Evolutionary conservation across 2,329 filamentous ascomycete genomes (phyloP).

Genomic region (Talaromyces albobiverticillius): DNA sequence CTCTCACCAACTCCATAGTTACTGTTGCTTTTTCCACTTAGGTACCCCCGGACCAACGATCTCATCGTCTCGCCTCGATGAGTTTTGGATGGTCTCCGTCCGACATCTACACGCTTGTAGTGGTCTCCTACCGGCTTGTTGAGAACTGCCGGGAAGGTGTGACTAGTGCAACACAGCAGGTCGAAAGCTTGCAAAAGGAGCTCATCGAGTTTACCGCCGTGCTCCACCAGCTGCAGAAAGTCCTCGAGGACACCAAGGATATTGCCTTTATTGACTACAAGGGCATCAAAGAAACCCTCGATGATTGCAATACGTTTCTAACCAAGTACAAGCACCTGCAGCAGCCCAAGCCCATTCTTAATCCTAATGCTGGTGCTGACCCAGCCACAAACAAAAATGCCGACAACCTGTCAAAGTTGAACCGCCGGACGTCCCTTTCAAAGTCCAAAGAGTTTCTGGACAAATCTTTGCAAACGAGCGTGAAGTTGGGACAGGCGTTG

Average conservation of each 20-base stretch:
- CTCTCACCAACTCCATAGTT: too few relatives aligned
- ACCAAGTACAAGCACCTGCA: conserved; percentile 12
- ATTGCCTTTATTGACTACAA: conserved; percentile 15
- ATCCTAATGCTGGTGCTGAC: neutral
- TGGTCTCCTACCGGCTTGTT: conserved; percentile 14
- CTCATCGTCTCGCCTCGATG: conserved; percentile 15
- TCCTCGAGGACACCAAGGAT: conserved; percentile 11
- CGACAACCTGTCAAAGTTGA: neutral
- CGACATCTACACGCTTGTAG: conserved; percentile 17
- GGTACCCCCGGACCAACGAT: too few relatives aligned
- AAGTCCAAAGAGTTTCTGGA: conserved; percentile 11
- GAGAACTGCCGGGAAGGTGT: conserved; percentile 16
- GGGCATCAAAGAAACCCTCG: conserved; percentile 15
- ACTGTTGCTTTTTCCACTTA: too few relatives aligned
- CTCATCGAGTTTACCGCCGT: conserved; percentile 14
- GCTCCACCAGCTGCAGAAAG: conserved; percentile 11
- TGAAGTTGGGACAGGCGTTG: conserved; percentile 6
- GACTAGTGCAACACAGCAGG: conserved; percentile 11
- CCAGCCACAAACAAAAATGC: neutral
- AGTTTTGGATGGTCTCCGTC: conserved; percentile 19
- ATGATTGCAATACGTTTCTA: conserved; percentile 13
- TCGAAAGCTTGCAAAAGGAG: conserved; percentile 12
- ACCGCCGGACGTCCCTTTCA: conserved; percentile 1
- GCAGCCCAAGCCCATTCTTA: neutral
- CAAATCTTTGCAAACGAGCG: neutral